Evolutionary conservation across 2,329 filamentous ascomycete species (phyloP).

Genomic region (Colletotrichum cuscutae): DNA sequence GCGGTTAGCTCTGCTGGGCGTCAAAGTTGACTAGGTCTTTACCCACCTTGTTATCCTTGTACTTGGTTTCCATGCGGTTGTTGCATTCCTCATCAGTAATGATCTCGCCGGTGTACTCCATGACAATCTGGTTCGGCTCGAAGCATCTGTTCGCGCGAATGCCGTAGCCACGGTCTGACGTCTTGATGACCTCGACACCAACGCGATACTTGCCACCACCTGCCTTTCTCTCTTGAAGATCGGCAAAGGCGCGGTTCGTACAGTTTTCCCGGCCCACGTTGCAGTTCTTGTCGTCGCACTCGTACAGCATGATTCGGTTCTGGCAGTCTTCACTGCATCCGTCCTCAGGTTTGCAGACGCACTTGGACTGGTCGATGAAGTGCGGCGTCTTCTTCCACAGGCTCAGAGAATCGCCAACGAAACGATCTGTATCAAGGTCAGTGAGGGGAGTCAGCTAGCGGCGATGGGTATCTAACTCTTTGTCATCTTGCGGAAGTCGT

Average conservation of each 20-base stretch:
- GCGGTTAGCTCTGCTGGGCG: conserved; percentile 25
- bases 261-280: conserved; percentile 79
- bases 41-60: conserved; percentile 90
- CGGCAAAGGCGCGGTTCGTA: conserved; percentile 88
- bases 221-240: conserved; percentile 78
- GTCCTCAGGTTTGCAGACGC: conserved; percentile 79
- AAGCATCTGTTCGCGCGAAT: conserved; percentile 92
- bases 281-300: conserved; percentile 93
- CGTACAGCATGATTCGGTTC: conserved; percentile 96
- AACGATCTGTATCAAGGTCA: conserved; percentile 68
- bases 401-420: conserved; percentile 83
- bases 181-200: conserved; percentile 95
- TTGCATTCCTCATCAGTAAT: conserved; percentile 96
- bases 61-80: conserved; percentile 89
- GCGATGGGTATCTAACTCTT: conserved; percentile 73
- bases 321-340: conserved; percentile 92
- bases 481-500: conserved; percentile 91
- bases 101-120: conserved; percentile 98
- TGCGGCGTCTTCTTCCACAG: conserved; percentile 84
- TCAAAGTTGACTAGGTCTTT: conserved; percentile 27
- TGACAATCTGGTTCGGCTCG: conserved; percentile 91
- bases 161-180: conserved; percentile 86
- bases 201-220: conserved; percentile 88
- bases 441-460: neutral
- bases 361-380: conserved; percentile 78